Evolutionary conservation across 352 stramenopile species (phyloP).

Genomic region (Phytophthora cajani): DNA sequence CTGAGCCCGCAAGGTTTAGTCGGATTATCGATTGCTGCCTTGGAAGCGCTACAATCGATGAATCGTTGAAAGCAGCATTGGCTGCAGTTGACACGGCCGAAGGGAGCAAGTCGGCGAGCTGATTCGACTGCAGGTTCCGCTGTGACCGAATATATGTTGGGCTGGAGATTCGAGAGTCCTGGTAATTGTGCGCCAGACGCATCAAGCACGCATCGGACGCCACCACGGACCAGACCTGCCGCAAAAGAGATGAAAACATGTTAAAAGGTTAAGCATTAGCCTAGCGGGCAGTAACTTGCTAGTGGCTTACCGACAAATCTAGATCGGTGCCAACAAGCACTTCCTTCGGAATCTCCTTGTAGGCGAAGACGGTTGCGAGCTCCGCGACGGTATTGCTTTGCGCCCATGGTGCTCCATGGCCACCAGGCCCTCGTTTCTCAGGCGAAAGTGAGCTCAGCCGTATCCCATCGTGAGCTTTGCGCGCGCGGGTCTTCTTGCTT

Average conservation of each 20-base stretch:
- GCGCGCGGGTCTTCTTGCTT: slow-evolving; percentile 41
- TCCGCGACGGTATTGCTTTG: slow-evolving; percentile 39
- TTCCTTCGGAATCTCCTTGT: slow-evolving; percentile 71
- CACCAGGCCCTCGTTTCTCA: slow-evolving; percentile 12
- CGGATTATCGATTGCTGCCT: slow-evolving; percentile 24
- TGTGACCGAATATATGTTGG: slow-evolving; percentile 3
- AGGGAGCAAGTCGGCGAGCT: slow-evolving; percentile 46
- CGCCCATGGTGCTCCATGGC: slow-evolving; percentile 2
- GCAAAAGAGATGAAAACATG: slow-evolving; percentile 1
- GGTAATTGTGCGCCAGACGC: slow-evolving; percentile 31
- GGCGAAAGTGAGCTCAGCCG: slow-evolving; percentile 46
- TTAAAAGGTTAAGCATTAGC: not conserved
- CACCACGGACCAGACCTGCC: slow-evolving; percentile 71
- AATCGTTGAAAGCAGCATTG: slow-evolving; percentile 2
- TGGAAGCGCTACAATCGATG: not conserved
- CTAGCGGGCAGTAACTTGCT: not conserved
- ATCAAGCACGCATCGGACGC: slow-evolving; percentile 64
- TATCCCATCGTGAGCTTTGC: slow-evolving; percentile 55
- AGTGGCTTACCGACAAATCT: slow-evolving; percentile 57
- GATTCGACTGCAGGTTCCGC: slow-evolving; percentile 37
- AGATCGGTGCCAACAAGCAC: slow-evolving; percentile 61
- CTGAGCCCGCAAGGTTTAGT: slow-evolving; percentile 68
- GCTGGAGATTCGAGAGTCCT: slow-evolving; percentile 5
- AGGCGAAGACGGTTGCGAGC: slow-evolving; percentile 55
- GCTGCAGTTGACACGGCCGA: slow-evolving; percentile 18